Evolutionary conservation across 495 filamentous ascomycete species (phyloP), one percentile per base, ranked within the genome.

Genomic region (Niebla homalea): DNA sequence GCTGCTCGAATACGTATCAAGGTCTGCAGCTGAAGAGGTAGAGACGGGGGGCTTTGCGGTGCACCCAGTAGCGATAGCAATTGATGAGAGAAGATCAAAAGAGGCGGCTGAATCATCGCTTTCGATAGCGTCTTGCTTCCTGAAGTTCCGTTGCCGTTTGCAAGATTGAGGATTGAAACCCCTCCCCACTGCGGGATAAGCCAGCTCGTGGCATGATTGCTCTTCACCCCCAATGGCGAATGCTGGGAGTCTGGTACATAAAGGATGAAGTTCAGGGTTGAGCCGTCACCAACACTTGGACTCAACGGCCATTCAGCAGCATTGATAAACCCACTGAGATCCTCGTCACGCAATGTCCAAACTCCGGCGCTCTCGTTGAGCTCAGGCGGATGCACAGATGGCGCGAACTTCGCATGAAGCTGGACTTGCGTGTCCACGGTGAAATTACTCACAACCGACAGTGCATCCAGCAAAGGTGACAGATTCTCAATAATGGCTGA

Each of bases 171-270:
- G 43, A 96, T 80, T 60, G 82, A 80, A 14, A 96, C 85, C 10
- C 89, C 87, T 46, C 92, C 92, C 93, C 93, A 97, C 70, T 98
- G 92, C 0, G 93, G 93, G 18, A 97, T 80, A 43, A 97, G 72
- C 85, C 89, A 98, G 49, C 86, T 92, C 36, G 83, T 89, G 2
- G 81, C 84, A n/a, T 77, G 76, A 44, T 76, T 78, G 25, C 79
- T 79, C 57, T 81, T 78, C 39, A 87, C 76, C 12, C 83, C 63
- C 40, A 85, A 70, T 12, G 83, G 83, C 0, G 76, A 72, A 47
- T 79, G 76, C 4, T 66, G 63, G n/a, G 66, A 64, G 22, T 72
- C 63, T 5, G 83, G 82, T 11, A 94, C 80, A 57, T 90, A 97
- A 19, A 97, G 72, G 47, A 96, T 79, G 58, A 98, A 97, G 68